Evolutionary conservation across 2,329 filamentous ascomycete genomes (phyloP).

Genomic region (Seiridium unicorne): DNA sequence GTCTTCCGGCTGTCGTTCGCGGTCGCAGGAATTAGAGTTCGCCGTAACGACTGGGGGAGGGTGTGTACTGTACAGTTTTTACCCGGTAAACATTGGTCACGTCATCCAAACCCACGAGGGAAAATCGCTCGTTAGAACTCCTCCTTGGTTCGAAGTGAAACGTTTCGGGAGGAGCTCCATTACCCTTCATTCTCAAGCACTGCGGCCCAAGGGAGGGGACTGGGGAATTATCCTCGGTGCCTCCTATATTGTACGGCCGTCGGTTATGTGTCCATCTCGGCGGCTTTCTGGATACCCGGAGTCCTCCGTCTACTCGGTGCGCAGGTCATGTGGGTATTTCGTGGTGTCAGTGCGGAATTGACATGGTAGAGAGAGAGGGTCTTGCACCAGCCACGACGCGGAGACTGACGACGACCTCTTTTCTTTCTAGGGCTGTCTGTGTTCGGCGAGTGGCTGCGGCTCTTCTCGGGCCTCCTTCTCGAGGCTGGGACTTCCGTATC

Average conservation of each 20-base stretch:
- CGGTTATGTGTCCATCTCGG: not conserved
- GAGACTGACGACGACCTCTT: not conserved
- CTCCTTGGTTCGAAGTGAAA: not conserved
- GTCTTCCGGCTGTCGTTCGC: not conserved
- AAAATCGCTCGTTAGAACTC: not conserved
- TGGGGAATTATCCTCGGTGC: too few species aligned
- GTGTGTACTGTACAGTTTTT: not conserved
- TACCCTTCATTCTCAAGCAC: not conserved
- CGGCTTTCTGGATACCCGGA: conserved; percentile 3
- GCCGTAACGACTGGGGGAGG: not conserved
- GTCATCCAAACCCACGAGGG: not conserved
- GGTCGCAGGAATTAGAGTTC: not conserved
- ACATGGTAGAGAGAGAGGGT: not conserved
- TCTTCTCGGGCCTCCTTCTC: not conserved
- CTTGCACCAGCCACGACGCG: not conserved
- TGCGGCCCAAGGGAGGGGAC: not conserved
- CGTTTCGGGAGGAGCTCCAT: not conserved
- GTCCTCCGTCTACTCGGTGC: not conserved
- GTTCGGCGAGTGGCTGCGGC: not conserved
- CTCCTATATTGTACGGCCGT: not conserved
- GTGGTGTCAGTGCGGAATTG: not conserved
- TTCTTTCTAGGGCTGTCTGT: too few species aligned
- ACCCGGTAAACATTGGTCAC: not conserved
- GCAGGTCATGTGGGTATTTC: not conserved
- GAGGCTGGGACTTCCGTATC: conserved; percentile 2